Evolutionary conservation across 306 rosid species (phyloP).

Genomic region (Glycyrrhiza uralensis): DNA sequence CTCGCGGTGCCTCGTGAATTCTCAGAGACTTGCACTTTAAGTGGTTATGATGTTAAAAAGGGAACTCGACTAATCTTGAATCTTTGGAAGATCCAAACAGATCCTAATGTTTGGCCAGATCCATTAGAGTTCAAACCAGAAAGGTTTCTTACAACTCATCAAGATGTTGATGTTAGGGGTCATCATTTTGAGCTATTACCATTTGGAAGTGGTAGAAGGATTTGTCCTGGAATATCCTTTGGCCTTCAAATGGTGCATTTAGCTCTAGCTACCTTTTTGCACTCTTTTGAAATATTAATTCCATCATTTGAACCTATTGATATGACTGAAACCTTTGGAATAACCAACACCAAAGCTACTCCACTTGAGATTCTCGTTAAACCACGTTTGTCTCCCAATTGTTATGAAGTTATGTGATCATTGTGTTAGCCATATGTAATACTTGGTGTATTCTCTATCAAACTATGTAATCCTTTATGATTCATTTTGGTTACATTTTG

Average conservation of each 20-base stretch:
- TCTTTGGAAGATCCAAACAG: neutral
- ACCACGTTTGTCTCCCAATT: too few species aligned
- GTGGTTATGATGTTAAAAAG: neutral
- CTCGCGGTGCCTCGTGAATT: neutral
- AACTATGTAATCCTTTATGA: neutral
- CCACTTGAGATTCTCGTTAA: neutral
- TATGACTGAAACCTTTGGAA: neutral
- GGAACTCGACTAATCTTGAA: neutral
- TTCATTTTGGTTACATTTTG: too few species aligned
- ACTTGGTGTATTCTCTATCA: too few species aligned
- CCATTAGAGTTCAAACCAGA: slow-evolving; percentile 3
- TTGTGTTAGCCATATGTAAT: too few species aligned
- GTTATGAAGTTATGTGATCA: too few species aligned
- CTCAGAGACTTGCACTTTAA: neutral
- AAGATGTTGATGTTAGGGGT: slow-evolving; percentile 9
- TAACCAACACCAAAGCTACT: neutral
- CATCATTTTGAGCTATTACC: neutral
- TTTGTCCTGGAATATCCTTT: too few species aligned
- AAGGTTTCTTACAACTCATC: neutral
- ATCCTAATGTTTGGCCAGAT: neutral
- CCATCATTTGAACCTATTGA: neutral
- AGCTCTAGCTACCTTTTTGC: neutral
- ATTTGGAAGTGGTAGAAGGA: neutral
- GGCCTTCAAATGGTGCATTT: neutral
- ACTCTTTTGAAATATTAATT: neutral